Percentiles rank a stretch among this genome's conserved stretches.
Conservation (phyloP, 2,329 filamentous ascomycete species). For the Thelonectria rubi region DNA sequence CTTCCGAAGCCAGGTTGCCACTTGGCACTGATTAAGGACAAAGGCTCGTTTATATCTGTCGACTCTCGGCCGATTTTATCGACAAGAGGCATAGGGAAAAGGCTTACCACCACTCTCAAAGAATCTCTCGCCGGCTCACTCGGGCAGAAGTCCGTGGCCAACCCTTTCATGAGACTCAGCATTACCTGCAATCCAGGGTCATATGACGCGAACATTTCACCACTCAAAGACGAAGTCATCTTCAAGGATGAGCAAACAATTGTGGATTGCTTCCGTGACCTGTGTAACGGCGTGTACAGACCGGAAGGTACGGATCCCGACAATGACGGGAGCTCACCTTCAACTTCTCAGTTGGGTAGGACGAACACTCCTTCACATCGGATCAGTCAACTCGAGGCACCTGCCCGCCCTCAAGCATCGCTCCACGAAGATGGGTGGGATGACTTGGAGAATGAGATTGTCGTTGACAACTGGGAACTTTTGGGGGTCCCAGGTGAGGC, state of each 20-base stretch:
- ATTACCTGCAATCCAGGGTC: slow-evolving; percentile 68
- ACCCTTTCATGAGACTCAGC: slow-evolving; percentile 70
- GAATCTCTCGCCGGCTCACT: slow-evolving; percentile 53
- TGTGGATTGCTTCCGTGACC: slow-evolving; percentile 55
- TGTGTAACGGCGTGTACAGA: slow-evolving; percentile 55
- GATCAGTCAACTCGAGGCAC: not conserved
- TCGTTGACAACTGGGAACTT: slow-evolving; percentile 19
- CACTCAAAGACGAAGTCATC: slow-evolving; percentile 76
- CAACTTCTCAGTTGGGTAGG: not conserved
- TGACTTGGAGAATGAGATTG: slow-evolving; percentile 3
- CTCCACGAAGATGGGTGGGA: not conserved
- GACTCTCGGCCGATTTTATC: slow-evolving; percentile 72
- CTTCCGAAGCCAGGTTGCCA: slow-evolving; percentile 63
- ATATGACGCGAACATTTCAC: slow-evolving; percentile 78
- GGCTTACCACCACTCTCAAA: slow-evolving; percentile 64
- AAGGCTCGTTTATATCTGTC: slow-evolving; percentile 71
- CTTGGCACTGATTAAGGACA: slow-evolving; percentile 51
- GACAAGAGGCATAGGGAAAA: slow-evolving; percentile 65
- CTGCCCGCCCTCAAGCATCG: not conserved
- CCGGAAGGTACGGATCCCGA: not conserved
- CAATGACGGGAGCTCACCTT: not conserved
- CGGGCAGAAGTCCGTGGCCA: slow-evolving; percentile 47
- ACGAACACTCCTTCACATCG: slow-evolving; percentile 3
- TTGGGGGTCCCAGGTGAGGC: slow-evolving; percentile 24
- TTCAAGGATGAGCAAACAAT: slow-evolving; percentile 65